These are phyloP conservation scores for Lactarius trivialis DNA, from an alignment of 768 basidiomycete genomes.

Conservation along the genomic window DNA sequence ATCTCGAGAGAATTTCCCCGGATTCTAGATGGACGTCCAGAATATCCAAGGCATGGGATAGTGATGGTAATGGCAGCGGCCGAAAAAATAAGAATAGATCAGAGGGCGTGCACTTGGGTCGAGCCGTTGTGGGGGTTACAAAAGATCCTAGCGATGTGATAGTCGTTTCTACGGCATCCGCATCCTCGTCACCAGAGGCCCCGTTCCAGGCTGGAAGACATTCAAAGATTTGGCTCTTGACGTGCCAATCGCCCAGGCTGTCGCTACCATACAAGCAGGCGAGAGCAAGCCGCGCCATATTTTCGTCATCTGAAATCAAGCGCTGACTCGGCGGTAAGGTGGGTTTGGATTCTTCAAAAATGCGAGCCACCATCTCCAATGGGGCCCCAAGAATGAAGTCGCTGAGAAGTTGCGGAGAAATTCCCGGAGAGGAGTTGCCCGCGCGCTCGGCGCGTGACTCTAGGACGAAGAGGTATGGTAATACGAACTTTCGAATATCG, in stretches of 20 bases:
- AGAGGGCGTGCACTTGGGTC: slow-evolving; percentile 48
- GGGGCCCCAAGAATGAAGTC: slow-evolving; percentile 66
- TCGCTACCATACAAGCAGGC: slow-evolving; percentile 83
- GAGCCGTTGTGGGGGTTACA: slow-evolving; percentile 64
- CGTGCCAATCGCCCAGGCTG: slow-evolving; percentile 63
- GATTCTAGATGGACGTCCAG: slow-evolving; percentile 92
- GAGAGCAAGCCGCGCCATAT: slow-evolving; percentile 79
- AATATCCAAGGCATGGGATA: slow-evolving; percentile 82
- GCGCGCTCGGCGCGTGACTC: slow-evolving; percentile 82
- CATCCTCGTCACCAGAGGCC: slow-evolving; percentile 45
- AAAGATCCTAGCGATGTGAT: slow-evolving; percentile 73
- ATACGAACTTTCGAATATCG: slow-evolving; percentile 70
- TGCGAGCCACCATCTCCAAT: slow-evolving; percentile 58
- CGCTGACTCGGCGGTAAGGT: slow-evolving; percentile 66
- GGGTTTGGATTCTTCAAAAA: slow-evolving; percentile 91
- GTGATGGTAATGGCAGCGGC: slow-evolving; percentile 62
- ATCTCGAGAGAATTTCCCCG: slow-evolving; percentile 85
- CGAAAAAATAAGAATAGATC: slow-evolving; percentile 80
- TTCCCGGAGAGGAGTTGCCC: slow-evolving; percentile 57
- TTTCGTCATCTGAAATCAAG: slow-evolving; percentile 74
- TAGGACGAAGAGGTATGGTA: slow-evolving; percentile 90
- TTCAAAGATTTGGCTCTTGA: slow-evolving; percentile 91
- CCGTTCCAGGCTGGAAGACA: slow-evolving; percentile 91
- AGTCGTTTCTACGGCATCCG: slow-evolving; percentile 76
- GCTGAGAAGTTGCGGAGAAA: slow-evolving; percentile 61